Evolutionary conservation across 83 land plant species (phyloP).

Genomic region (Diphasiastrum complanatum): DNA sequence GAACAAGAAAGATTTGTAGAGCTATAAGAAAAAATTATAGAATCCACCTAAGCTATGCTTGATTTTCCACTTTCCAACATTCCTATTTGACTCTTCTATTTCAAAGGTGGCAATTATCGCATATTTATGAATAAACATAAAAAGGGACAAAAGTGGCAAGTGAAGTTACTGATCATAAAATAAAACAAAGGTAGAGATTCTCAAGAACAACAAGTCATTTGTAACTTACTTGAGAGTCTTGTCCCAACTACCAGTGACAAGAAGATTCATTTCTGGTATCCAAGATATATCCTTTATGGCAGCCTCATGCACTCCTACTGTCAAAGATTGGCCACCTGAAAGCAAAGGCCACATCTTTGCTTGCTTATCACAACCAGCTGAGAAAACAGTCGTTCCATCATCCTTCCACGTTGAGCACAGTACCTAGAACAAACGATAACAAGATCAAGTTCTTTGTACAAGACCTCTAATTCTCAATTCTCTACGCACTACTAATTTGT

Average conservation of each 20-base stretch:
- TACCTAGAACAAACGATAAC: slow-evolving; percentile 37
- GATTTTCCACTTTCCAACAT: no score
- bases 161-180: no score
- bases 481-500: background rate
- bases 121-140: no score
- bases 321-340: slow-evolving; percentile 69
- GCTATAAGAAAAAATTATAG: no score
- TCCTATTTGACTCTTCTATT: no score
- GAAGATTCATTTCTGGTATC: slow-evolving; percentile 78
- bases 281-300: slow-evolving; percentile 76
- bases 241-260: slow-evolving; percentile 92
- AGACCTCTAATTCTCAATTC: background rate
- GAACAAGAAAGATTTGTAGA: no score
- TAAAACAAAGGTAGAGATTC: background rate
- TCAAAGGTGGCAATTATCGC: no score
- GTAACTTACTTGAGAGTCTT: slow-evolving; percentile 63
- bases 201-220: background rate
- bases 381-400: slow-evolving; percentile 87
- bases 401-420: slow-evolving; percentile 97
- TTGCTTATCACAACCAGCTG: slow-evolving; percentile 95
- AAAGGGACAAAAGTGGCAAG: background rate
- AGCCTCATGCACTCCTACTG: slow-evolving; percentile 91
- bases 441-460: background rate
- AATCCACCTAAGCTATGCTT: no score
- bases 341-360: slow-evolving; percentile 94